phyloP scores from a whole-genome alignment of 306 rosid species.

The Ochetophila trinervis region DNA sequence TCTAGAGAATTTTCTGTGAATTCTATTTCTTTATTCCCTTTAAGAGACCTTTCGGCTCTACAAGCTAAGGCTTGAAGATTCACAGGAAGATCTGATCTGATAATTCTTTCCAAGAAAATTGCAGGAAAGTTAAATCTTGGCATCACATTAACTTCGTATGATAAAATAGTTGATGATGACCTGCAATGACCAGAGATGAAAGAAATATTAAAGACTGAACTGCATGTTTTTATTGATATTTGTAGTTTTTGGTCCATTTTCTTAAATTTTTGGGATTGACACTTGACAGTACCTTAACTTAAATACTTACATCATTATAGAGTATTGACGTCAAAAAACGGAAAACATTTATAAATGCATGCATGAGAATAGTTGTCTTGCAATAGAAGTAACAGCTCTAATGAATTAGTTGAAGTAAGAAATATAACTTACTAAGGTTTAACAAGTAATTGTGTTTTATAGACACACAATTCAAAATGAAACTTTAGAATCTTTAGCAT shows the following conservation, averaged over 20 bases:
- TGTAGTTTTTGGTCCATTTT: too few species aligned
- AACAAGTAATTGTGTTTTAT: too few species aligned
- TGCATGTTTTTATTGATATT: too few species aligned
- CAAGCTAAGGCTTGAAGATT: slow-evolving; percentile 85
- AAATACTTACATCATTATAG: too few species aligned
- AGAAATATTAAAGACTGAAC: slow-evolving; percentile 1
- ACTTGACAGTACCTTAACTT: neutral
- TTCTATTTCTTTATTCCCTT: slow-evolving; percentile 38
- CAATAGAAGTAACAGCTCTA: neutral
- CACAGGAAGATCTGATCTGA: slow-evolving; percentile 90
- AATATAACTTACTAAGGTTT: neutral
- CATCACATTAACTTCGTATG: slow-evolving; percentile 85
- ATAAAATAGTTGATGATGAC: slow-evolving; percentile 64
- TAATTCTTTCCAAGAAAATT: slow-evolving; percentile 85
- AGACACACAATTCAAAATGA: neutral
- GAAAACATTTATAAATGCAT: neutral
- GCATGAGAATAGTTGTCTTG: neutral
- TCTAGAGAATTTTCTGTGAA: slow-evolving; percentile 26
- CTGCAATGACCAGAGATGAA: slow-evolving; percentile 34
- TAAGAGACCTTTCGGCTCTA: slow-evolving; percentile 62
- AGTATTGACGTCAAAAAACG: slow-evolving; percentile 5
- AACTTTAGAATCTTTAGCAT: neutral
- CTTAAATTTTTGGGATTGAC: too few species aligned
- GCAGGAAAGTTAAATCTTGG: slow-evolving; percentile 95
- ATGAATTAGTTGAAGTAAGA: neutral